Base-by-base conservation (phyloP, 129 eudicot genomes). In the Heracleum sosnowskyi region DNA sequence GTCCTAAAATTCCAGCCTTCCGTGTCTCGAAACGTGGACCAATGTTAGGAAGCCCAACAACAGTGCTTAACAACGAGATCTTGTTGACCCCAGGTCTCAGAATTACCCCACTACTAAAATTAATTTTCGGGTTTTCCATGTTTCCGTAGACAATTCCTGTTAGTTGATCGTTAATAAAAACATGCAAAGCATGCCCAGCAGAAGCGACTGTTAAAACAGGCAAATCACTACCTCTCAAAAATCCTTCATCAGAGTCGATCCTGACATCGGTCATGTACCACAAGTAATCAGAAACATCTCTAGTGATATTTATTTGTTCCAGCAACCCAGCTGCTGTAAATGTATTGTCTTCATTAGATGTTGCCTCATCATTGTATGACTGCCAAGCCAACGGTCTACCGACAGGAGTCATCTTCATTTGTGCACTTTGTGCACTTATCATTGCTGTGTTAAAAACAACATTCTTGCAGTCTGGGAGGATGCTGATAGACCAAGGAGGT, bases 401-500 rank as follows among this genome's bases (percentile, higher is more conserved):
- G 1, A 79, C 83, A 1, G 98, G 89, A 5, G 84, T 84, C 93
- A 91, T 86, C 85, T 87, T 83, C 79, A 83, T 72, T 44, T 85
- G 39, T 35, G 88, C 33, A 55, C 84, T 8, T 41, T 41, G 45
- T 41, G 45, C 45, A 41, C 92, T 83, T 86, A 91, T 96, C 79
- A 77, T 82, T 71, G 98, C 98, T 3, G 98, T 91, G 91, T 93
- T 93, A 78, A 73, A 93, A 60, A 89, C 96, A 17, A 75, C 93
- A 37, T 83, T 91, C 83, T 88, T 93, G 93, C 98, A 93, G 81
- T 91, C 97, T 11, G 98, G 97, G 36, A 93, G 90, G 62, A 93
- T 93, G 87, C 97, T 91, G 79, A 93, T 39, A 12, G 98, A 93
- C 98, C 97, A 93, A 62, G 96, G 90, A 60, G 98, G 97, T 77